A percentile compares a stretch with the other conserved stretches of the same genome.
Conservation (phyloP, 2,329 filamentous ascomycete species). For the Thyridium curvatum region DNA sequence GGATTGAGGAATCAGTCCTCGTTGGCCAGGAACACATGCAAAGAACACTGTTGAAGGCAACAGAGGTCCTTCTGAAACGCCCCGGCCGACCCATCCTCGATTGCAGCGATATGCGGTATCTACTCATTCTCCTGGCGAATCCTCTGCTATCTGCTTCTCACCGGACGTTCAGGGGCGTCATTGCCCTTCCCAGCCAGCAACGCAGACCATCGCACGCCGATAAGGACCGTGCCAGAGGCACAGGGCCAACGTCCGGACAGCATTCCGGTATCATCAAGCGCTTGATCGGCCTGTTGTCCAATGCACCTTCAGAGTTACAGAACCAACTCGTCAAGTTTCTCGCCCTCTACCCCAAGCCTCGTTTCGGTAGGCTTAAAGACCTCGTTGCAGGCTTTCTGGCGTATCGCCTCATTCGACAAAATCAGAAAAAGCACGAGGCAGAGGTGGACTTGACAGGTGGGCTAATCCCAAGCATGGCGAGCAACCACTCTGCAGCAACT, state of each 20-base stretch:
- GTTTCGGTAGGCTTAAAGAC: constrained; percentile 70
- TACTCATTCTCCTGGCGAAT: constrained; percentile 73
- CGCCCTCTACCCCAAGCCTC: constrained; percentile 57
- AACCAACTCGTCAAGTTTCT: constrained; percentile 75
- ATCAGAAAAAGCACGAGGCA: constrained; percentile 56
- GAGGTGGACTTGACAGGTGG: constrained; percentile 57
- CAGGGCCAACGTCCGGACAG: constrained; percentile 49
- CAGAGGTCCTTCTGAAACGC: constrained; percentile 72
- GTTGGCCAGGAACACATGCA: constrained; percentile 64
- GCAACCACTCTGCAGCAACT: constrained; percentile 60
- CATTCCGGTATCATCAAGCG: constrained; percentile 84
- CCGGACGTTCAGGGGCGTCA: constrained; percentile 31
- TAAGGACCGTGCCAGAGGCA: constrained; percentile 16
- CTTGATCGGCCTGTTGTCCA: constrained; percentile 72
- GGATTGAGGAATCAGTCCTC: constrained; percentile 40
- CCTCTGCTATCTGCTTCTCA: constrained; percentile 58
- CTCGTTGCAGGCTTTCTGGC: constrained; percentile 73
- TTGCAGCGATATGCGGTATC: constrained; percentile 67
- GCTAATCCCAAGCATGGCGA: constrained; percentile 67
- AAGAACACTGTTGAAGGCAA: constrained; percentile 66
- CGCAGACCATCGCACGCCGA: background rate
- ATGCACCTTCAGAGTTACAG: constrained; percentile 69
- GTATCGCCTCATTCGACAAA: constrained; percentile 68
- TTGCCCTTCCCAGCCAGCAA: constrained; percentile 22
- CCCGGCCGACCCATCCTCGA: constrained; percentile 64